Percentiles rank a stretch among this genome's conserved stretches.
These are phyloP conservation scores for Veloboletus limbatus DNA, from an alignment of 1,284 basidiomycete species.

Conservation along the genomic window DNA sequence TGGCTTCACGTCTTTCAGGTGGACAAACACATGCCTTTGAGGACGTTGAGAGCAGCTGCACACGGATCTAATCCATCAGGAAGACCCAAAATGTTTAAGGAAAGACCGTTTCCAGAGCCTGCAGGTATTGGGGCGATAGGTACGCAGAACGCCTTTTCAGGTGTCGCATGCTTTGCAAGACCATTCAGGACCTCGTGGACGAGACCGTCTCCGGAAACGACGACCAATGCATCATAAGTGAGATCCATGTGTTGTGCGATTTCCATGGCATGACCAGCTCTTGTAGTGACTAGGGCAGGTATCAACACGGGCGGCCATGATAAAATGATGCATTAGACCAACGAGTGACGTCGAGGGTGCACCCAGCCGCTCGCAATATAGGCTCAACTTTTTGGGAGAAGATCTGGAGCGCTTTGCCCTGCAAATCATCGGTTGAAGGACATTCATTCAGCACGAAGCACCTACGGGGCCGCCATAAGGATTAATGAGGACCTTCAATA, in stretches of 20 bases:
- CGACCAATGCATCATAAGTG: constrained; percentile 75
- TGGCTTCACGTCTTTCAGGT: background rate
- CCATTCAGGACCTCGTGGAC: constrained; percentile 94
- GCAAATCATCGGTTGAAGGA: constrained; percentile 12
- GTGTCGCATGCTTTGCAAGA: constrained; percentile 71
- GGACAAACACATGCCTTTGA: constrained; percentile 67
- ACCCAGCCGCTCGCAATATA: constrained; percentile 76
- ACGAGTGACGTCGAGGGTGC: constrained; percentile 61
- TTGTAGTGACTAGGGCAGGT: constrained; percentile 60
- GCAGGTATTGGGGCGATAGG: constrained; percentile 88
- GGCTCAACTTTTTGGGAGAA: constrained; percentile 75
- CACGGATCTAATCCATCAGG: constrained; percentile 74
- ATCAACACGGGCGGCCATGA: constrained; percentile 8
- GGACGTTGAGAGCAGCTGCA: constrained; percentile 76
- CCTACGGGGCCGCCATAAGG: constrained; percentile 77
- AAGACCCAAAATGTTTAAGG: constrained; percentile 69
- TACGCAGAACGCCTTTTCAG: constrained; percentile 66
- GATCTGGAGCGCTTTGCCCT: constrained; percentile 68
- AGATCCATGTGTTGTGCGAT: constrained; percentile 63
- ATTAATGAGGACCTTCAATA: constrained; percentile 80
- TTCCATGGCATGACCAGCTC: constrained; percentile 70
- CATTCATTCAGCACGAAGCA: constrained; percentile 8
- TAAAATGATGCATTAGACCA: constrained; percentile 34
- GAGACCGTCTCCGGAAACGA: constrained; percentile 88
- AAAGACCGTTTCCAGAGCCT: constrained; percentile 82